Evolutionary conservation across 176 grass and related monocot genomes (phyloP).

Genomic region (Thinopyrum elongatum): DNA sequence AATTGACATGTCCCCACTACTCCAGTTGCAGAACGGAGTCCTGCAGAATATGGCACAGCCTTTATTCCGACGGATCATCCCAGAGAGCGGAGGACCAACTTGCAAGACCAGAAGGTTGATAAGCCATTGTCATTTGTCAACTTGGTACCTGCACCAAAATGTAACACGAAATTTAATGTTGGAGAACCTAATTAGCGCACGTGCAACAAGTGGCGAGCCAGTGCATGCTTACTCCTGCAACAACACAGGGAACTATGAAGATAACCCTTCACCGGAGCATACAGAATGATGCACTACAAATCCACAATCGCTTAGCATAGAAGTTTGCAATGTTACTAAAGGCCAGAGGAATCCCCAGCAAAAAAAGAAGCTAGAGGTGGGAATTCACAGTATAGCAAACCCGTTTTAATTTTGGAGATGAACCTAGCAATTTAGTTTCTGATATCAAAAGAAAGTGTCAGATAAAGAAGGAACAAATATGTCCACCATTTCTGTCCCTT

Average conservation of each 20-base stretch:
- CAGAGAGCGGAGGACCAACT: slow-evolving; percentile 16
- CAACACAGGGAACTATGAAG: background rate
- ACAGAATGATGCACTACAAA: background rate
- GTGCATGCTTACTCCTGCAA: slow-evolving; percentile 15
- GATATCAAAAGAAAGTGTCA: slow-evolving; percentile 11
- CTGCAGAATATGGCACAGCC: slow-evolving; percentile 36
- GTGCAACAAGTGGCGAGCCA: background rate
- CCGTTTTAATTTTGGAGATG: background rate
- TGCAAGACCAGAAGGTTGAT: slow-evolving; percentile 24
- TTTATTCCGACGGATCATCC: slow-evolving; percentile 13
- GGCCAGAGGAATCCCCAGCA: background rate
- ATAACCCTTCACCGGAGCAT: background rate
- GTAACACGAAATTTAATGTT: slow-evolving; percentile 19
- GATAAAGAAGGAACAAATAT: slow-evolving; percentile 25
- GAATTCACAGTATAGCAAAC: background rate
- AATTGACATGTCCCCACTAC: background rate
- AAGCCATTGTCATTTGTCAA: slow-evolving; percentile 1
- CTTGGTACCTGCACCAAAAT: slow-evolving; percentile 29
- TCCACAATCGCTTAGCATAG: background rate
- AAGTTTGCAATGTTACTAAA: background rate
- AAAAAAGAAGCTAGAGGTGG: background rate
- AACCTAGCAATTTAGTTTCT: slow-evolving; percentile 17
- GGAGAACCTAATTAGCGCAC: slow-evolving; percentile 2
- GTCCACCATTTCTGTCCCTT: slow-evolving; percentile 32
- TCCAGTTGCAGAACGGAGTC: slow-evolving; percentile 4